These are phyloP conservation scores for Leucosporidium yakuticum DNA, from an alignment of 768 basidiomycete species.

Conservation along the genomic window DNA sequence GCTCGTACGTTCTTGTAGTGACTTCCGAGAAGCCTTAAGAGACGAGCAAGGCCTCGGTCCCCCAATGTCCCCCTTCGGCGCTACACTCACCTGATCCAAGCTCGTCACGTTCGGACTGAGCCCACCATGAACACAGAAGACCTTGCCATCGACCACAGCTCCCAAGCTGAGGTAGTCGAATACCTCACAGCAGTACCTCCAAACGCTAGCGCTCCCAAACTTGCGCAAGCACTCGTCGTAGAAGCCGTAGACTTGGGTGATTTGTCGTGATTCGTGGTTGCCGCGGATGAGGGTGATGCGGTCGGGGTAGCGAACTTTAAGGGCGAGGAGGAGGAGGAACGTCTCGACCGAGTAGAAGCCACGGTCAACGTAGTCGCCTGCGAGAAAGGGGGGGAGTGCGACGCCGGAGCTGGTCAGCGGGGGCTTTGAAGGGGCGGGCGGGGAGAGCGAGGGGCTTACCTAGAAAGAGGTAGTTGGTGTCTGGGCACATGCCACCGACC, in stretches of 20 bases:
- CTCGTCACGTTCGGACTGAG: slow-evolving; percentile 78
- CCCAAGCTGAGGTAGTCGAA: slow-evolving; percentile 94
- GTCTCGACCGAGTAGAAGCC: slow-evolving; percentile 97
- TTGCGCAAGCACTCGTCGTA: slow-evolving; percentile 91
- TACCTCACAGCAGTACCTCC: slow-evolving; percentile 97
- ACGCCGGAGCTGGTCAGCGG: background rate
- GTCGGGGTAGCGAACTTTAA: slow-evolving; percentile 94
- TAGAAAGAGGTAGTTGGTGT: slow-evolving; percentile 52
- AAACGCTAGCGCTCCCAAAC: slow-evolving; percentile 87
- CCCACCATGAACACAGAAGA: slow-evolving; percentile 96
- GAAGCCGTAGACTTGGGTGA: slow-evolving; percentile 65
- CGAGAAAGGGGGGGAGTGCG: background rate
- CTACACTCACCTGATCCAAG: slow-evolving; percentile 69
- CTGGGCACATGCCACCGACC: slow-evolving; percentile 46
- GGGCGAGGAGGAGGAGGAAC: slow-evolving; percentile 83
- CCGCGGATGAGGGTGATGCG: slow-evolving; percentile 94
- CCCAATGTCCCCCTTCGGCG: background rate
- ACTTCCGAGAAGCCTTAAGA: background rate
- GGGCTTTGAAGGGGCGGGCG: background rate
- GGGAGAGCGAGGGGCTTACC: slow-evolving; percentile 38
- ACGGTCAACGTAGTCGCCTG: slow-evolving; percentile 96
- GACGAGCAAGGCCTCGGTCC: background rate
- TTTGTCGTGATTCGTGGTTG: slow-evolving; percentile 95
- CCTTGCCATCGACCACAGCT: slow-evolving; percentile 92
- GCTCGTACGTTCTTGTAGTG: background rate